phyloP scores from a whole-genome alignment of 495 filamentous ascomycete species.

The Cryomyces antarcticus region DNA sequence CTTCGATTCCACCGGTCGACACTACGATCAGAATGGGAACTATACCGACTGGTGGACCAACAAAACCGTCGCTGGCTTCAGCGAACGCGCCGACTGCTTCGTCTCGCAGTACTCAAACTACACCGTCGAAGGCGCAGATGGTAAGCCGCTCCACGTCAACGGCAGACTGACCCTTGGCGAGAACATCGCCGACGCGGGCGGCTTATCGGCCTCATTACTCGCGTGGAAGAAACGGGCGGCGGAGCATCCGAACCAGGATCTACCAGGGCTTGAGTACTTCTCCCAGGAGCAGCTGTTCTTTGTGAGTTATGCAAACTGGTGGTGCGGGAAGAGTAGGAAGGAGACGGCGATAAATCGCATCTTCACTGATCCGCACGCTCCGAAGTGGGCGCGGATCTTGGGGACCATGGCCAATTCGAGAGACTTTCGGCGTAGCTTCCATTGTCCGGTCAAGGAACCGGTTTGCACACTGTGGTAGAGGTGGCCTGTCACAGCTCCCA shows the following conservation, averaged over 20 bases:
- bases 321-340: too few relatives aligned
- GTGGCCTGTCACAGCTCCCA: too few relatives aligned
- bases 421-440: too few relatives aligned
- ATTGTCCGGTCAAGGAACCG: too few relatives aligned
- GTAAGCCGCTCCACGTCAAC: constrained; percentile 42
- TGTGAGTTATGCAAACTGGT: too few relatives aligned
- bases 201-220: constrained; percentile 40
- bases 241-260: constrained; percentile 28
- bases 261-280: constrained; percentile 16
- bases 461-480: too few relatives aligned
- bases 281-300: too few relatives aligned
- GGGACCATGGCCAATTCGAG: too few relatives aligned
- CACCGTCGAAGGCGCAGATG: constrained; percentile 32
- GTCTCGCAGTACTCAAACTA: constrained; percentile 47
- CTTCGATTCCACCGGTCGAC: constrained; percentile 48
- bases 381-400: too few relatives aligned
- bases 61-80: constrained; percentile 38
- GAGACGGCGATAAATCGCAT: too few relatives aligned
- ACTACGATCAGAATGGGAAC: constrained; percentile 47
- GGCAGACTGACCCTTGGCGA: constrained; percentile 48
- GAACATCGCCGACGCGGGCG: constrained; percentile 61
- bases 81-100: constrained; percentile 47
- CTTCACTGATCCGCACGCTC: too few relatives aligned
- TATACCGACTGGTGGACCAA: constrained; percentile 54
- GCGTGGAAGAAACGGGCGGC: constrained; percentile 43